A percentile compares a stretch with the other conserved stretches of the same genome.
Evolutionary conservation across 2,329 filamentous ascomycete genomes (phyloP).

Genomic region (Fusarium citri): DNA sequence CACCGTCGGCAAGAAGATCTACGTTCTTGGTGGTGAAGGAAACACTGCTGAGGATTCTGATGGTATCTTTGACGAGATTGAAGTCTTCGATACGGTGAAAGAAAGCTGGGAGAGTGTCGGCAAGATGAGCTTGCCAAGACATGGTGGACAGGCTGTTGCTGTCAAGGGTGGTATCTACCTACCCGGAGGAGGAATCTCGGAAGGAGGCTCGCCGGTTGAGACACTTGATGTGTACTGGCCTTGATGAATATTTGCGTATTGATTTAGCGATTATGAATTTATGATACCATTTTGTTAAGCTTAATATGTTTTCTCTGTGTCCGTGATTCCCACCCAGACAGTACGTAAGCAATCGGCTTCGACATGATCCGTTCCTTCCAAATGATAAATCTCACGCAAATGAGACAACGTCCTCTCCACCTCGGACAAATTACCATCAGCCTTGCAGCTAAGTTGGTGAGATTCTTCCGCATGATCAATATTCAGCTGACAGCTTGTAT

Average conservation of each 20-base stretch:
- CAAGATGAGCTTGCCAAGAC: slow-evolving; percentile 50
- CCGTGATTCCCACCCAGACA: too few relatives aligned
- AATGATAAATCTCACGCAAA: background rate
- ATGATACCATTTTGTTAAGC: background rate
- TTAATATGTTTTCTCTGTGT: too few relatives aligned
- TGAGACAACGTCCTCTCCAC: background rate
- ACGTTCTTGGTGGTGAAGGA: slow-evolving; percentile 54
- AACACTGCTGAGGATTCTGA: slow-evolving; percentile 32
- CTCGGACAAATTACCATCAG: background rate
- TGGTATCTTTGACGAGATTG: slow-evolving; percentile 48
- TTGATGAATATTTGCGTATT: background rate
- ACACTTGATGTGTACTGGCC: slow-evolving; percentile 34
- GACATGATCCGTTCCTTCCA: background rate
- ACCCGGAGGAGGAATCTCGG: slow-evolving; percentile 50
- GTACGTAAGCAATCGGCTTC: too few relatives aligned
- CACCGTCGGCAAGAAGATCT: slow-evolving; percentile 46
- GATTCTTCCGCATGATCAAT: background rate
- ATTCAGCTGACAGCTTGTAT: background rate
- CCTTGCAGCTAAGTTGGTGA: accelerated
- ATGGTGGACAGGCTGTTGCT: slow-evolving; percentile 49
- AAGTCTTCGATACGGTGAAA: slow-evolving; percentile 46
- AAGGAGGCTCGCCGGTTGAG: slow-evolving; percentile 35
- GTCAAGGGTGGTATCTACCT: slow-evolving; percentile 48
- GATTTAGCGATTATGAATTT: slow-evolving; percentile 1
- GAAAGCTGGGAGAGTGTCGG: slow-evolving; percentile 46